Evolutionary conservation across 192 early-diverging fungal genomes (phyloP).

Genomic region (Umbelopsis sp.): DNA sequence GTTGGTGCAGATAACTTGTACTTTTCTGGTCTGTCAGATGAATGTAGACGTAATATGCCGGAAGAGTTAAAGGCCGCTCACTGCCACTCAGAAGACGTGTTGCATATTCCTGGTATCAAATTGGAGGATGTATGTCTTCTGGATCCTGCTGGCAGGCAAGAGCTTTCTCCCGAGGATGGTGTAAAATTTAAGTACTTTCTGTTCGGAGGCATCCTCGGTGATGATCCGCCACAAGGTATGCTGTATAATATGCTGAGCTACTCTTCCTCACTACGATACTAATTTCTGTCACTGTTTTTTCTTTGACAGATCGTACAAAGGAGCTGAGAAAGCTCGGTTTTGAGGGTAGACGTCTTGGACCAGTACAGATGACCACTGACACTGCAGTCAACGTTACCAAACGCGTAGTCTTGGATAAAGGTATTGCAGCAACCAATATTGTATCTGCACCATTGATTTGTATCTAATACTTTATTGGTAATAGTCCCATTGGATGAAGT

Average conservation of each 20-base stretch:
- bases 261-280: too few relatives aligned
- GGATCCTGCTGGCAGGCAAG: constrained; percentile 64
- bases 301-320: constrained; percentile 54
- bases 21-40: constrained; percentile 59
- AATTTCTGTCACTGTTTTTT: too few relatives aligned
- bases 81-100: constrained; percentile 54
- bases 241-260: too few relatives aligned
- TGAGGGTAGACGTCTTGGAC: constrained; percentile 69
- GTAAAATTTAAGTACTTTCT: constrained; percentile 70
- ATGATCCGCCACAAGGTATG: constrained; percentile 66
- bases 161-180: constrained; percentile 67
- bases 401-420: constrained; percentile 64
- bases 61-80: constrained; percentile 48
- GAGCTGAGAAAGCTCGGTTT: constrained; percentile 72
- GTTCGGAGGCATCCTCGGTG: constrained; percentile 83
- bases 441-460: not conserved
- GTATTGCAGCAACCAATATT: constrained; percentile 32
- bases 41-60: constrained; percentile 46
- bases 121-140: constrained; percentile 67
- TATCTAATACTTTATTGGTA: not conserved
- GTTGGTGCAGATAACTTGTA: constrained; percentile 64
- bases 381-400: constrained; percentile 78
- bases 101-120: constrained; percentile 49
- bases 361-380: constrained; percentile 86
- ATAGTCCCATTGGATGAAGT: constrained; percentile 64